Percentiles rank a stretch among this genome's conserved stretches.
Evolutionary conservation across 306 rosid species (phyloP).

Genomic region (Argentina anserina): DNA sequence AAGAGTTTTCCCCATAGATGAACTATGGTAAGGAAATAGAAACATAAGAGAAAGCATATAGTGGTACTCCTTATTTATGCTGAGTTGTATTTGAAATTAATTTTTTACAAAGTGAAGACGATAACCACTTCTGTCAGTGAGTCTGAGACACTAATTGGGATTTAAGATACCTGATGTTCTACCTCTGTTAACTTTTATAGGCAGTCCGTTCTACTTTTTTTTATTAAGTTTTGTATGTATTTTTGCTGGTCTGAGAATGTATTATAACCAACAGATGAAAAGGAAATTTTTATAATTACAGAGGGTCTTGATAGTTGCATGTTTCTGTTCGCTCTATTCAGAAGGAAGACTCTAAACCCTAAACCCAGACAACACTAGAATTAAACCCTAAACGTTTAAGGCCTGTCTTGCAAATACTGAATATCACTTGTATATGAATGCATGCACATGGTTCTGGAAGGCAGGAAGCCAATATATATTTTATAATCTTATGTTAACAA

Average conservation of each 20-base stretch:
- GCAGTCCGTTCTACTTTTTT: too few relatives aligned
- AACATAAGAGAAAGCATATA: background rate
- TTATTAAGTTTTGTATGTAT: too few relatives aligned
- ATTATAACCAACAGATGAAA: background rate
- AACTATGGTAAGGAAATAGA: background rate
- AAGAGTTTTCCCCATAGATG: background rate
- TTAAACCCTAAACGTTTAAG: too few relatives aligned
- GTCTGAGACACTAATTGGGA: background rate
- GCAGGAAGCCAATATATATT: background rate
- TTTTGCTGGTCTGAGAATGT: background rate
- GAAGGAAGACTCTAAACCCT: too few relatives aligned
- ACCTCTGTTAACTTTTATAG: background rate
- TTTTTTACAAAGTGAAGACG: background rate
- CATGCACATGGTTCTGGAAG: background rate
- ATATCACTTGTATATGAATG: too few relatives aligned
- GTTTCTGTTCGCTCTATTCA: background rate
- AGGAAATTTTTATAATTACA: background rate
- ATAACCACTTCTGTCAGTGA: background rate
- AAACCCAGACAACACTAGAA: too few relatives aligned
- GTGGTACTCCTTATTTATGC: background rate
- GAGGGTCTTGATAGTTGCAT: background rate
- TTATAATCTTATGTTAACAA: background rate
- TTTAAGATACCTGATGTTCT: background rate
- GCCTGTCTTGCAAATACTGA: too few relatives aligned
- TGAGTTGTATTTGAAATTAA: background rate